Evolutionary conservation across 805 yeast species (phyloP), one percentile per base, ranked within the genome.

Genomic region (Yarrowia sp.): DNA sequence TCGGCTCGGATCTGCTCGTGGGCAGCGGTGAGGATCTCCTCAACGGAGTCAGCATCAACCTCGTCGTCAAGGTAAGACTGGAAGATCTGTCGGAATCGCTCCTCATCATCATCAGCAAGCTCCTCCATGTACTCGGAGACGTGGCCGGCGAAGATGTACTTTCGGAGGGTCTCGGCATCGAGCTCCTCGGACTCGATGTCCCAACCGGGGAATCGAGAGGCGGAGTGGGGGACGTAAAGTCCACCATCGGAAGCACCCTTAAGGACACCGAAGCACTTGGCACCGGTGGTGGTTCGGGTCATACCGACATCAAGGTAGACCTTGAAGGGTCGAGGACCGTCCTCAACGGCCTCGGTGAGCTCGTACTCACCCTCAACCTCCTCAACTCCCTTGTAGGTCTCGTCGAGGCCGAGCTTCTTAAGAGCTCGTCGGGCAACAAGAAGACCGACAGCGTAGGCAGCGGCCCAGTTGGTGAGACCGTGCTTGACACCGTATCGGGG

Each of bases 181-280:
- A 95, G 87, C 85, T 95, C 99, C 86, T 95, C 97, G 76, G 88
- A 78, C 86, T 95, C 99, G 77, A 93, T 90, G 83, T 95, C 99
- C 96, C 93, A 95, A 85, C 99, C 99, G 83, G 99, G 99, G 97
- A 92, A 95, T 89, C 99, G 92, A 87, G 92, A 92, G 79, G 96
- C 90, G 75, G 96, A 91, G 92, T 95, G 99, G 74, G 99, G 99
- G 79, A 95, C 85, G 92, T 89, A 91, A 77, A 95, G 86, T 77
- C 99, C 99, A 90, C 99, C 99, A 81, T 95, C 99, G 71, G 98
- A 93, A 78, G 99, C 99, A 89, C 99, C 99, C 89, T 95, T 95
- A 78, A 95, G 85, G 79, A 95, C 98, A 90, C 98, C 99, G 78
- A 95, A 95, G 81, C 95, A 86, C 84, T 96, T 90, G 79, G 98